Base-by-base conservation (phyloP, 495 filamentous ascomycete species). In the Eremomyces bilateralis region DNA sequence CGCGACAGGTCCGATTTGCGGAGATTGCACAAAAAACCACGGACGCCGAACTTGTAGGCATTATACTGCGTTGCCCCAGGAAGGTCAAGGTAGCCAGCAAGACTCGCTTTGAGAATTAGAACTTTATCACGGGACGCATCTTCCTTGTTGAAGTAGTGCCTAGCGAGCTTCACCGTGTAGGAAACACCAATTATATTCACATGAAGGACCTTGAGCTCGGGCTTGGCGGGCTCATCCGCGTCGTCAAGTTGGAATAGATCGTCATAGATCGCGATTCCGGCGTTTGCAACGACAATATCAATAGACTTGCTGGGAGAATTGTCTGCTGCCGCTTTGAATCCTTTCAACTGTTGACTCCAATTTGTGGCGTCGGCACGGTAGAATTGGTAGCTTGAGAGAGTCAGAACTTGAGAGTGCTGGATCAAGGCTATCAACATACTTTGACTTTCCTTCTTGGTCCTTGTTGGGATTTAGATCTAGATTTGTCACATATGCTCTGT, bases 211-310 rank as follows among this genome's bases (percentile, higher is more conserved):
- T 28, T 31, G 8, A 36, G 21, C 15, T 36, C 16, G n/a, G 34
- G 34, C 18, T 36, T 18, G 5, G 15, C 17, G 6, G 34, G 34
- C 22, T 28, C 34, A 1, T 36, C 20, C 15, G 33, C 10, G 16
- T 35, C 33, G 8, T 27, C 24, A n/a, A n/a, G n/a, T n/a, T n/a
- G n/a, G n/a, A n/a, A n/a, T n/a, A 36, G 8, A 4, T 11, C 12
- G 19, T 36, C 34, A 3, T 11, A 15, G 8, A 21, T 25, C 16
- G n/a, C n/a, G n/a, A 36, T 29, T 4, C 34, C 34, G 13, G 34
- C 34, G 19, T 36, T 36, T 5, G 34, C 34, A 27, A 36, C n/a
- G 13, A 36, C 34, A 18, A 36, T 36, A 12, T 36, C 34, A 25
- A 10, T 11, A 17, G 19, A 28, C 21, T 36, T 36, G 21, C 19